Conservation (phyloP, 2,329 filamentous ascomycete species). For the Aspergillus sp. region DNA sequence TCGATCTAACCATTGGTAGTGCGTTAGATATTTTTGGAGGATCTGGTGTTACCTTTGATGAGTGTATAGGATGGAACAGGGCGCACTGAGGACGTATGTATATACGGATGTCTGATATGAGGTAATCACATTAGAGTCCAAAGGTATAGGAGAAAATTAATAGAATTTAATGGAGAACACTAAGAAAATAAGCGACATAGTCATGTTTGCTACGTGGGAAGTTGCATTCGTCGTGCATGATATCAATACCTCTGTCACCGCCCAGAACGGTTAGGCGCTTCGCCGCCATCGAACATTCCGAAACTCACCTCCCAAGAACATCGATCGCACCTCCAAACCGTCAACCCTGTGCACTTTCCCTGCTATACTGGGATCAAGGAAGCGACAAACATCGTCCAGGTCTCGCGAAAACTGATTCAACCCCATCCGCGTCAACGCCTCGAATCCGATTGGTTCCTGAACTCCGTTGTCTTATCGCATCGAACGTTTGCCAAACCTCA, state of each 20-base stretch:
- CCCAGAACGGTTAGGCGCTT: conserved; percentile 19
- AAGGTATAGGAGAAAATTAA: neutral
- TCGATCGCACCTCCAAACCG: conserved; percentile 3
- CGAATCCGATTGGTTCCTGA: neutral
- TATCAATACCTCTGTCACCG: neutral
- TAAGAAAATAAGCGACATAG: too few relatives aligned
- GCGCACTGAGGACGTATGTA: conserved; percentile 19
- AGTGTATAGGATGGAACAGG: conserved; percentile 83
- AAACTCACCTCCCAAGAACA: neutral
- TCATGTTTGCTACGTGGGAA: neutral
- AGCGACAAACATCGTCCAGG: neutral
- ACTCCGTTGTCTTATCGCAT: neutral
- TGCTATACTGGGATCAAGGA: neutral
- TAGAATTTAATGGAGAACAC: neutral
- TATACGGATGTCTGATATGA: too few relatives aligned
- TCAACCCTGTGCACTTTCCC: conserved; percentile 6
- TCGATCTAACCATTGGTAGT: conserved; percentile 94
- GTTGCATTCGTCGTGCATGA: neutral
- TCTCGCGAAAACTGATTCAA: neutral
- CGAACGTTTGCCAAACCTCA: conserved; percentile 27
- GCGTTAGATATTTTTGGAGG: conserved; percentile 95
- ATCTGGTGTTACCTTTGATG: conserved; percentile 73
- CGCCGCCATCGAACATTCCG: conserved; percentile 1
- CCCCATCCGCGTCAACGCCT: neutral
- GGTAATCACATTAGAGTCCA: neutral